Evolutionary conservation across 495 filamentous ascomycete species (phyloP).

Genomic region (Neurospora pannonica): DNA sequence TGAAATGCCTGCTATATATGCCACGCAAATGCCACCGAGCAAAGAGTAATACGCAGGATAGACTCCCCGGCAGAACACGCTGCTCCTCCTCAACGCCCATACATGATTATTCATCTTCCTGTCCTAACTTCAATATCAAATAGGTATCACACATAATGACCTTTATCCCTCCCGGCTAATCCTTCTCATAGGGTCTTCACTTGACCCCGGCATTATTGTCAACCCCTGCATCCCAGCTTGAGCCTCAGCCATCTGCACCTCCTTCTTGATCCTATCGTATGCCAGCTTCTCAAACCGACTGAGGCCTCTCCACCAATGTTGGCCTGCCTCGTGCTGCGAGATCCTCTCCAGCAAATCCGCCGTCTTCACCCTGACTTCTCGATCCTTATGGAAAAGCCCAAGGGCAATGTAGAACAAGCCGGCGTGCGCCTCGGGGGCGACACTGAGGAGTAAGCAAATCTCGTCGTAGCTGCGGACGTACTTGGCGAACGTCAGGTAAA

Average conservation of each 20-base stretch:
- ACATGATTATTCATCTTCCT: not conserved
- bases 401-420: conserved; percentile 88
- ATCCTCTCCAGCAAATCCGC: conserved; percentile 78
- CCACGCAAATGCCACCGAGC: not conserved
- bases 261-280: conserved; percentile 57
- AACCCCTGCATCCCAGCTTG: conserved; percentile 21
- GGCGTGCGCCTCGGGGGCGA: conserved; percentile 76
- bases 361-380: conserved; percentile 64
- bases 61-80: not conserved
- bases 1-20: not conserved
- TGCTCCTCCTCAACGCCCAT: not conserved
- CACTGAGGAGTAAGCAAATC: conserved; percentile 77
- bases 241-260: conserved; percentile 40
- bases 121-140: not conserved
- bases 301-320: conserved; percentile 83
- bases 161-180: conserved; percentile 11
- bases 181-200: conserved; percentile 18
- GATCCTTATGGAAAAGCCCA: conserved; percentile 85
- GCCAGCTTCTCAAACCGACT: conserved; percentile 84
- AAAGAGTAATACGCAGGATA: not conserved
- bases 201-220: conserved; percentile 7
- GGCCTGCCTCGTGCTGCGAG: conserved; percentile 74
- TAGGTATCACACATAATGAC: not conserved
- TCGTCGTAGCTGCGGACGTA: conserved; percentile 76
- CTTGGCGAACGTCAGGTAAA: conserved; percentile 72